These are phyloP conservation scores for Agrocybe praecox DNA, from an alignment of 768 basidiomycete genomes.

Conservation along the genomic window DNA sequence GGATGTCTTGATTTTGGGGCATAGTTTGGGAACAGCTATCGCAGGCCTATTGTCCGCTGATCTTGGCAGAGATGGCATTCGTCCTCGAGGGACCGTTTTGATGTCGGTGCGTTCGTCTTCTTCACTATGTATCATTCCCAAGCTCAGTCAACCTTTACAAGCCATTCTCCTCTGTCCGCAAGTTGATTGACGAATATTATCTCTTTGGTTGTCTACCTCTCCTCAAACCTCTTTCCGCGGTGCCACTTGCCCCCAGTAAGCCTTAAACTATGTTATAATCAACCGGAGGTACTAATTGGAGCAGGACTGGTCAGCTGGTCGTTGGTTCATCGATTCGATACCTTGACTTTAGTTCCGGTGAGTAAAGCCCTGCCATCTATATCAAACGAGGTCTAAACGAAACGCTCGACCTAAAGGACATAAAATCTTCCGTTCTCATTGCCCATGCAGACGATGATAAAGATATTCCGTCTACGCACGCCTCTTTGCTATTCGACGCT, in stretches of 20 bases:
- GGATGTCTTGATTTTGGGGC: slow-evolving; percentile 67
- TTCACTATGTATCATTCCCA: not conserved
- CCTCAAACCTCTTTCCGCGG: slow-evolving; percentile 64
- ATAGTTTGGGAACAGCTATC: slow-evolving; percentile 79
- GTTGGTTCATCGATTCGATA: slow-evolving; percentile 62
- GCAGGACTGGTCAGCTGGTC: slow-evolving; percentile 58
- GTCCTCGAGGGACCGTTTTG: slow-evolving; percentile 50
- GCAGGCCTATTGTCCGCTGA: slow-evolving; percentile 45
- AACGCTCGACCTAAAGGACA: slow-evolving; percentile 38
- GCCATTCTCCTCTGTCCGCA: slow-evolving; percentile 60
- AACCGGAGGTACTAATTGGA: not conserved
- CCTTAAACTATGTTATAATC: slow-evolving; percentile 12
- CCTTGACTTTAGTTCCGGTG: slow-evolving; percentile 60
- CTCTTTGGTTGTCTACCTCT: slow-evolving; percentile 68
- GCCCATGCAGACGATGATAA: slow-evolving; percentile 76
- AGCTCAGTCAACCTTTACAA: slow-evolving; percentile 13
- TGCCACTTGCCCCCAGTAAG: slow-evolving; percentile 68
- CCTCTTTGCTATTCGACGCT: slow-evolving; percentile 65
- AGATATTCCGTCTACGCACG: slow-evolving; percentile 74
- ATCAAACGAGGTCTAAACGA: not conserved
- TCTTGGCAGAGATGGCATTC: slow-evolving; percentile 44
- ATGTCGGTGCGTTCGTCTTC: slow-evolving; percentile 34
- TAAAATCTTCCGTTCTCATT: slow-evolving; percentile 70
- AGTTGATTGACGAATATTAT: slow-evolving; percentile 67
- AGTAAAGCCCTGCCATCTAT: slow-evolving; percentile 15